phyloP scores from a whole-genome alignment of 306 rosid species.

The Rosa chinensis region DNA sequence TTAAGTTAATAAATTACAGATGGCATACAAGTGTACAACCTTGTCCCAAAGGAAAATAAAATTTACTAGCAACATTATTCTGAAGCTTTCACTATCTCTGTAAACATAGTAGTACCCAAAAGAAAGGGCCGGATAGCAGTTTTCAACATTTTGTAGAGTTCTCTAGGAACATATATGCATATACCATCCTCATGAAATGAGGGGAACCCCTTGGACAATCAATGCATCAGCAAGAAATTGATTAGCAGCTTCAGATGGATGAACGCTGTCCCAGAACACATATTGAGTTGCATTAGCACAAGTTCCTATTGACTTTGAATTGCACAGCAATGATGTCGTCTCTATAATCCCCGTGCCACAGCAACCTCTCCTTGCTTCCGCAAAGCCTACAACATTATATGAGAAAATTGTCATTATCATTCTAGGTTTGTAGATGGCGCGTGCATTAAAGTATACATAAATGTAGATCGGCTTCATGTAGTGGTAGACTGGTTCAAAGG shows the following conservation, averaged over 20 bases:
- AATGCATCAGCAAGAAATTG: constrained; percentile 80
- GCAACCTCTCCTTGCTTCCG: constrained; percentile 81
- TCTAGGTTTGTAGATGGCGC: constrained; percentile 5
- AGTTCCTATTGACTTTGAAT: constrained; percentile 72
- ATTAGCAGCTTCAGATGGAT: constrained; percentile 90
- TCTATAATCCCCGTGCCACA: constrained; percentile 89
- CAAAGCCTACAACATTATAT: constrained; percentile 48
- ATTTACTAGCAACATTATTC: constrained; percentile 22
- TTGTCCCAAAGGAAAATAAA: constrained; percentile 2
- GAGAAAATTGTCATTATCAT: not conserved
- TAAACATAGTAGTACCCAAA: constrained; percentile 2
- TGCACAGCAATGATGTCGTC: constrained; percentile 71
- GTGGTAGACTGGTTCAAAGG: not conserved
- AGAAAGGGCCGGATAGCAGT: not conserved
- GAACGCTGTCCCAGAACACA: constrained; percentile 96
- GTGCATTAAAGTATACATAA: not conserved
- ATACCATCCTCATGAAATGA: constrained; percentile 49
- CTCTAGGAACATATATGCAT: not conserved
- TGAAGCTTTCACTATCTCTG: constrained; percentile 9
- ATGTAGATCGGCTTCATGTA: not conserved
- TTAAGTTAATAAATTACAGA: constrained; percentile 22
- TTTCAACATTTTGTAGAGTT: not conserved
- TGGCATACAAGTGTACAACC: not conserved
- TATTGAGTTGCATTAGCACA: constrained; percentile 84
- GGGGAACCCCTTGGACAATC: constrained; percentile 61